A percentile compares a stretch with the other conserved stretches of the same genome.
phyloP scores from a whole-genome alignment of 192 early-diverging fungal species.

The Coemansia sp. region DNA sequence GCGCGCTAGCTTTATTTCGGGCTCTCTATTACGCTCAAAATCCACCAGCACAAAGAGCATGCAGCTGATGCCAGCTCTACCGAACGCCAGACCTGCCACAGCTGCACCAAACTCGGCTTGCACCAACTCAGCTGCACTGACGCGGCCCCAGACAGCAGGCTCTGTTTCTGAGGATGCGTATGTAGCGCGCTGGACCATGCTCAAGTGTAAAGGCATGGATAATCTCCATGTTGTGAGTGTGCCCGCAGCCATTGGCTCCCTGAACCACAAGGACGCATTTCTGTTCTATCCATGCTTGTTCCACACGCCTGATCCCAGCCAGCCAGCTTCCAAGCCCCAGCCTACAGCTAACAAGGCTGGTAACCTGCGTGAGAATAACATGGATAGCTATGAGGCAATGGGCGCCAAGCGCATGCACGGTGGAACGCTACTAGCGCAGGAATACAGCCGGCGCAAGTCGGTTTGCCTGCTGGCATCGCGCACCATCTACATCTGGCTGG shows the following conservation, averaged over 20 bases:
- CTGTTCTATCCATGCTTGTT: conserved; percentile 46
- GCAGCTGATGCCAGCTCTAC: background rate
- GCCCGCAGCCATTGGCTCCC: conserved; percentile 25
- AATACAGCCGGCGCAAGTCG: conserved; percentile 41
- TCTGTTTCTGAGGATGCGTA: conserved; percentile 2
- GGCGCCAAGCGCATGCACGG: background rate
- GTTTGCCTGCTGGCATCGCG: conserved; percentile 37
- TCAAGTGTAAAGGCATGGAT: conserved; percentile 48
- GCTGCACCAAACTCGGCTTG: background rate
- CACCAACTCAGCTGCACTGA: background rate
- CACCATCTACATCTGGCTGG: conserved; percentile 48
- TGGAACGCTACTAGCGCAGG: conserved; percentile 23
- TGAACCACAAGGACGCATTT: conserved; percentile 53
- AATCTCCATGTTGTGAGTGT: conserved; percentile 51
- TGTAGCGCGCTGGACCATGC: conserved; percentile 41
- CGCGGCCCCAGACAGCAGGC: background rate
- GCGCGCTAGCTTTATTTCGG: conserved; percentile 8
- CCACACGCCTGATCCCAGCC: conserved; percentile 7
- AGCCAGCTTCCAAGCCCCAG: background rate
- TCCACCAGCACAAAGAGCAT: background rate
- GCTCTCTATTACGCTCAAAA: conserved; percentile 7
- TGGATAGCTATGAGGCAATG: background rate
- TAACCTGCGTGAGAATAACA: background rate
- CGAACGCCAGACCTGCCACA: background rate
- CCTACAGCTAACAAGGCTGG: background rate